Evolutionary conservation across 257 asterid genomes (phyloP).

Genomic region (Fraxinus cuspidata): DNA sequence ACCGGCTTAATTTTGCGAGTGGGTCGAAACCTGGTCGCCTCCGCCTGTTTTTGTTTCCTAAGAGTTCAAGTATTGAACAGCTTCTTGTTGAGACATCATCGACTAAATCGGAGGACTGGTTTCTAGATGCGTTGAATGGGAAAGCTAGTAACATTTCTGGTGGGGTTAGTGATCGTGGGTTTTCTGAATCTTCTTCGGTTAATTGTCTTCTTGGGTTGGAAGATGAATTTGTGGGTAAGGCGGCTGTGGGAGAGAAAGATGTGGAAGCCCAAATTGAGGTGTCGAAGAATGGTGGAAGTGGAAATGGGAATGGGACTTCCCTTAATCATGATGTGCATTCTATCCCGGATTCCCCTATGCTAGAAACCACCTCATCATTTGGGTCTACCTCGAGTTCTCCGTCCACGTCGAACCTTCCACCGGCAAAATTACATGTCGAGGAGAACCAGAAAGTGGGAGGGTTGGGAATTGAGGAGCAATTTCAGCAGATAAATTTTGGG

Average conservation of each 20-base stretch:
- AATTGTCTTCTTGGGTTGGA: slow-evolving; percentile 76
- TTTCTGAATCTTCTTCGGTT: slow-evolving; percentile 75
- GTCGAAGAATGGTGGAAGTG: slow-evolving; percentile 35
- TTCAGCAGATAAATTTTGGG: slow-evolving; percentile 63
- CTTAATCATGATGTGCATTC: slow-evolving; percentile 60
- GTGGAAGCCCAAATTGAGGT: slow-evolving; percentile 49
- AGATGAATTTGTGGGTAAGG: slow-evolving; percentile 44
- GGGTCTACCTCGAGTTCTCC: slow-evolving; percentile 85
- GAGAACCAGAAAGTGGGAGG: slow-evolving; percentile 51
- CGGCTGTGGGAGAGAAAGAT: slow-evolving; percentile 30
- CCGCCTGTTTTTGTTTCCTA: slow-evolving; percentile 57
- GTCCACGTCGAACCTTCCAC: slow-evolving; percentile 69
- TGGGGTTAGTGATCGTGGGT: slow-evolving; percentile 47
- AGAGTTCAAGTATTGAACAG: slow-evolving; percentile 43
- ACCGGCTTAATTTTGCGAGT: slow-evolving; percentile 49
- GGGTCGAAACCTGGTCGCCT: slow-evolving; percentile 50
- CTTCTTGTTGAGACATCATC: slow-evolving; percentile 50
- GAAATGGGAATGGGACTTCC: slow-evolving; percentile 18
- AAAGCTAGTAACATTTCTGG: slow-evolving; percentile 40
- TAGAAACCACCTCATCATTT: slow-evolving; percentile 74
- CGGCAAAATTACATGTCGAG: slow-evolving; percentile 68
- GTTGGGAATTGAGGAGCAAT: slow-evolving; percentile 78
- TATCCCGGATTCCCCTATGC: slow-evolving; percentile 85
- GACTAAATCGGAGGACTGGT: slow-evolving; percentile 86
- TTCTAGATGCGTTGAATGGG: slow-evolving; percentile 74